Conservation (phyloP, 2,329 filamentous ascomycete species). For the Thelonectria olida region DNA sequence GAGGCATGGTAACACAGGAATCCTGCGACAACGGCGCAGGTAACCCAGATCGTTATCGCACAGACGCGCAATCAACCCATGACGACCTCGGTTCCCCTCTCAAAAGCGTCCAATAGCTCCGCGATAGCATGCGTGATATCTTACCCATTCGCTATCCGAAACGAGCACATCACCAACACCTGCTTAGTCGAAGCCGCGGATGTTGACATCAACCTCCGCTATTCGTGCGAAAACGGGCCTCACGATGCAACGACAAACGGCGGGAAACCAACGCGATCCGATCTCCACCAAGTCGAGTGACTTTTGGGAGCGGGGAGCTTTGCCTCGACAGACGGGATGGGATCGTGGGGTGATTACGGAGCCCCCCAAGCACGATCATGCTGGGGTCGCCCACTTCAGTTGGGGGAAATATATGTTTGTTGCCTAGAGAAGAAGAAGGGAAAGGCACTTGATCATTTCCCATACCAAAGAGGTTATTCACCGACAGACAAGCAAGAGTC, state of each 20-base stretch:
- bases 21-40: background rate
- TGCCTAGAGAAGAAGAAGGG: background rate
- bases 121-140: background rate
- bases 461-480: background rate
- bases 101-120: background rate
- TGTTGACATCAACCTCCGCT: constrained; percentile 5
- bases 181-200: constrained; percentile 7
- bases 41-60: constrained; percentile 2
- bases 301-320: constrained; percentile 17
- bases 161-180: constrained; percentile 11
- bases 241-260: constrained; percentile 12
- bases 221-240: constrained; percentile 33
- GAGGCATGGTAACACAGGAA: background rate
- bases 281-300: constrained; percentile 24
- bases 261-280: constrained; percentile 6
- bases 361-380: constrained; percentile 14
- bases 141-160: constrained; percentile 20
- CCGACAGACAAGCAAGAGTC: background rate
- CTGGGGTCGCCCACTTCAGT: constrained; percentile 5
- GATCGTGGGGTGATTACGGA: constrained; percentile 33
- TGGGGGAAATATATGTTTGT: constrained; percentile 4
- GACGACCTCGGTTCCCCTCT: background rate
- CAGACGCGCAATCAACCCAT: constrained; percentile 15
- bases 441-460: background rate
- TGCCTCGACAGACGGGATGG: constrained; percentile 9